Evolutionary conservation across 441 rosid species (phyloP).

Genomic region (Euphorbia celastroides): DNA sequence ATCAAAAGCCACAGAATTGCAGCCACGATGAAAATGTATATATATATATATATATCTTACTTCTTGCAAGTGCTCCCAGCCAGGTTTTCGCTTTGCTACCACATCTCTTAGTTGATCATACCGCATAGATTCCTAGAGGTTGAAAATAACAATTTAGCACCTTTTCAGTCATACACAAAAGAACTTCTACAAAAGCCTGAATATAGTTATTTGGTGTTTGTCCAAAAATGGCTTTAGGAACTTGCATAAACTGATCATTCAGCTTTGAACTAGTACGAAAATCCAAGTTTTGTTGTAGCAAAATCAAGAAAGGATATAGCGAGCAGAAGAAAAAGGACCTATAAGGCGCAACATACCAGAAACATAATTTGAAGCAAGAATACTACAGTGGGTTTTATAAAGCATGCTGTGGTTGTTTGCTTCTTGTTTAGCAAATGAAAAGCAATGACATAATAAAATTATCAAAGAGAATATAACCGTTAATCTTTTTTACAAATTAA

Average conservation of each 20-base stretch:
- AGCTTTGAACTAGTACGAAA: neutral
- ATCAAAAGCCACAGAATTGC: neutral
- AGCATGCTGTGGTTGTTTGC: neutral
- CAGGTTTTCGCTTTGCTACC: constrained; percentile 75
- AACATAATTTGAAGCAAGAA: neutral
- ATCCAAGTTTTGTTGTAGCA: neutral
- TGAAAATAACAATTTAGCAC: constrained; percentile 18
- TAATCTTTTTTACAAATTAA: neutral
- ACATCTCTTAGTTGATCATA: constrained; percentile 81
- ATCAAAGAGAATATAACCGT: neutral
- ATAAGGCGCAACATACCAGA: neutral
- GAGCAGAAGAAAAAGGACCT: neutral
- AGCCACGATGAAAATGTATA: constrained; percentile 4
- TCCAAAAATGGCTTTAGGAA: neutral
- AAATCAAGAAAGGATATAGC: neutral
- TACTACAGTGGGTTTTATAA: neutral
- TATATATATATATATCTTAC: constrained; percentile 57
- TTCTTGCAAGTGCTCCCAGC: constrained; percentile 91
- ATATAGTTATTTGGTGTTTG: neutral
- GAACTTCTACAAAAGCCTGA: neutral
- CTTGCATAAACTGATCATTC: neutral
- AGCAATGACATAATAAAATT: neutral
- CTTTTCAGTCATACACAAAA: neutral
- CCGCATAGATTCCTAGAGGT: constrained; percentile 68
- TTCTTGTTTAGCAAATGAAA: neutral